Percentiles rank a stretch among this genome's conserved stretches.
Conservation (phyloP, 2,329 filamentous ascomycete genomes). For the Fusarium agapanthi region DNA sequence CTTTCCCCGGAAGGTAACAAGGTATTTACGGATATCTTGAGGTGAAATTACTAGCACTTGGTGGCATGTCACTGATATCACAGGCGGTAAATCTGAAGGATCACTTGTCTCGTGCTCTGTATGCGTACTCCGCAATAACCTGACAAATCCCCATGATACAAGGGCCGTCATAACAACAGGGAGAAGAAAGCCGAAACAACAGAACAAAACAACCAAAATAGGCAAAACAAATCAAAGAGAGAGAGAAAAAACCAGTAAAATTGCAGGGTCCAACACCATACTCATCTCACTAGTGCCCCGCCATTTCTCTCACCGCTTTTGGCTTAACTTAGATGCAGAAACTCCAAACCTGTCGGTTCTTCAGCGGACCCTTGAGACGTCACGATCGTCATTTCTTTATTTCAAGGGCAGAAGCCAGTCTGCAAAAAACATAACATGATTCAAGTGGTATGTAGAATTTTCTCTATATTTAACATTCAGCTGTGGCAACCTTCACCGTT, state of each 20-base stretch:
- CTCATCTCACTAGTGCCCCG: slow-evolving; percentile 12
- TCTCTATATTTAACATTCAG: too few relatives aligned
- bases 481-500: neutral
- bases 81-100: neutral
- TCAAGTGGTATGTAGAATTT: neutral
- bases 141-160: neutral
- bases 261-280: slow-evolving; percentile 37
- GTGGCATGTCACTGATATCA: neutral
- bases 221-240: slow-evolving; percentile 12
- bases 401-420: neutral
- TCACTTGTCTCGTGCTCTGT: neutral
- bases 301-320: slow-evolving; percentile 34
- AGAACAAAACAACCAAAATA: slow-evolving; percentile 1
- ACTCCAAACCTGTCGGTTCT: slow-evolving; percentile 8
- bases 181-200: neutral
- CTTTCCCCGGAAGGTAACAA: slow-evolving; percentile 18
- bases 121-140: neutral
- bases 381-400: slow-evolving; percentile 1
- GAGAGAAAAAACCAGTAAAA: slow-evolving; percentile 27
- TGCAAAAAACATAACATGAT: neutral
- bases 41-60: neutral
- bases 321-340: slow-evolving; percentile 29
- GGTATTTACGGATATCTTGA: neutral
- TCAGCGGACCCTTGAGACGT: neutral
- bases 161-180: neutral